Base-by-base conservation (phyloP, 495 filamentous ascomycete genomes). In the Opeltia flavorubescens region DNA sequence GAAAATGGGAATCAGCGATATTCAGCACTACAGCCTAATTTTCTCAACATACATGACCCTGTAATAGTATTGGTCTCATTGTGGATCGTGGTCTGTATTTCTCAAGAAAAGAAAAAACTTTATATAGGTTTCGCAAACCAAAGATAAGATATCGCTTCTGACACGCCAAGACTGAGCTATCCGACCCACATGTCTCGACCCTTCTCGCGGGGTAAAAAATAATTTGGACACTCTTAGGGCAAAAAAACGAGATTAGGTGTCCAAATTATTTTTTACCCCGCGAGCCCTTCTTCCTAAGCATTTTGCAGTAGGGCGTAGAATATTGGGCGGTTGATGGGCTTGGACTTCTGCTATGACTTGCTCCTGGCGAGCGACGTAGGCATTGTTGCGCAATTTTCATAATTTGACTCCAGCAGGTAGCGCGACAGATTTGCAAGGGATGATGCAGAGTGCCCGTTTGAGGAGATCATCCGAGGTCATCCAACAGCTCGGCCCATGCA, bases 21-120 rank as follows among this genome's bases (percentile, higher is more conserved):
- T 9, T 11, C 18, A 42, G 15, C 27, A 40, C 17, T 6, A 5
- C 26, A 39, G 21, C 29, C 23, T 15, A 43, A 34, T 39, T 44
- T 42, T 23, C 31, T 28, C 30, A 50, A 67, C 74, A 55, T 69
- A 83, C 83, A 78, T 99, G 91, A 68, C 91, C 91, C 66, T 85
- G 79, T 55, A 98, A 69, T 55, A 98, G 74, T 65, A 95, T 93
- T 58, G 91, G 91, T 66, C 93, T 81, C 91, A 98, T 98, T 41
- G 63, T 6, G 67, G 60, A 27, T 42, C 33, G 45, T 48, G 7
- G 40, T 28, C 12, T 28, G 29, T 35, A 38, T 34, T 34, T 15
- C 27, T 33, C n/a, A 41, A 41, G 38, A 8, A 21, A 24, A 24
- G 9, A 24, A 7, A 25, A n/a, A 7, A 26, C 7, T 17, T 15